Base-by-base conservation (phyloP, 768 basidiomycete genomes). In the Sporobolomyces pararoseus region DNA sequence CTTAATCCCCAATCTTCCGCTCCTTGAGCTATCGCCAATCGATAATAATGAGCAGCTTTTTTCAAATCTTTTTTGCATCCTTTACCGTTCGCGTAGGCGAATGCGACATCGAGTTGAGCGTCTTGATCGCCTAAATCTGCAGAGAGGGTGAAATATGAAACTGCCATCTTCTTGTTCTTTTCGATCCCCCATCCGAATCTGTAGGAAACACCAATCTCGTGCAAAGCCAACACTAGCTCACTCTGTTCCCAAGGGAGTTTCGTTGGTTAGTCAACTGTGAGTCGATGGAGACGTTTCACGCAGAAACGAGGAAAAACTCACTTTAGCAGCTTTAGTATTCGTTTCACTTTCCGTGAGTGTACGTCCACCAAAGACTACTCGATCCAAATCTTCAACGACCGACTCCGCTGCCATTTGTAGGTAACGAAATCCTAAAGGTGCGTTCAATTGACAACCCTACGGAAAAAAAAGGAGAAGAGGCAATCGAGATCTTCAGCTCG, bases 171-270 rank as follows among this genome's bases (percentile, higher is more conserved):
- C 81, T 89, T 87, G 79, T 94, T 90, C 78, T 90, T 90, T 34
- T 80, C 77, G 17, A 91, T 87, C 12, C 92, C 92, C 91, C 91
- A 94, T 2, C 91, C 92, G 60, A 91, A 89, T 78, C 89, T 89
- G 80, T 92, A 95, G 77, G 90, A 91, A 79, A 91, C 89, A 1
- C 90, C 92, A 6, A 94, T 90, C 80, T 94, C 92, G 77, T 92
- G 90, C 53, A 94, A 89, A 0, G 92, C 90, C 27, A 94, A 82
- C 25, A 92, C 87, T 19, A 95, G 84, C 79, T 94, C 91, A 29
- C 83, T 85, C 86, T 91, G 60, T 19, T 52, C 25, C 9, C 7
- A 34, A 17, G 39, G 39, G 9, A 10, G 10, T 42, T 23, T 23
- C 13, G 37, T n/a, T 49, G 7, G 44, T 52, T 59, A 14, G 63